These are phyloP conservation scores for Phaeolepiota aurea DNA, from an alignment of 768 basidiomycete species.

Conservation along the genomic window DNA sequence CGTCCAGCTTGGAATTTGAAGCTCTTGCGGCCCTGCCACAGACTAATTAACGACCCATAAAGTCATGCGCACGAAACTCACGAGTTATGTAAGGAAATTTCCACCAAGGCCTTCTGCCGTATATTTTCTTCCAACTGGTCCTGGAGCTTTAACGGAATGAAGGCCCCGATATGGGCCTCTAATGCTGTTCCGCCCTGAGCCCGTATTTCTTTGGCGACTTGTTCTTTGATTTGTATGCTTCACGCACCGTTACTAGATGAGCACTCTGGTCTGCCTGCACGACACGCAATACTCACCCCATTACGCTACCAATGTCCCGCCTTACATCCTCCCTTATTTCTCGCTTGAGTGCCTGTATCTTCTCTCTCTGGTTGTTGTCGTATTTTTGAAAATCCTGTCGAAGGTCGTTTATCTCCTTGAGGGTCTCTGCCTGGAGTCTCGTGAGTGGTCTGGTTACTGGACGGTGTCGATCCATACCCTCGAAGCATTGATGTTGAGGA, in stretches of 20 bases:
- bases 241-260: too few relatives aligned
- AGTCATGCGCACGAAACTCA: slow-evolving; percentile 19
- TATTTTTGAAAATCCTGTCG: too few relatives aligned
- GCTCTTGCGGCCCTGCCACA: slow-evolving; percentile 36
- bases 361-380: too few relatives aligned
- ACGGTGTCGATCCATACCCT: too few relatives aligned
- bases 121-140: slow-evolving; percentile 36
- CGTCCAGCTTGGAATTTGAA: slow-evolving; percentile 34
- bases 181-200: slow-evolving; percentile 38
- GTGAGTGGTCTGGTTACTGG: too few relatives aligned
- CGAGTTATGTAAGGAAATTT: slow-evolving; percentile 44
- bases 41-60: not conserved
- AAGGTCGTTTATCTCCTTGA: too few relatives aligned
- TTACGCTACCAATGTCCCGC: not conserved
- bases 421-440: too few relatives aligned
- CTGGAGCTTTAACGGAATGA: slow-evolving; percentile 38
- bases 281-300: slow-evolving; percentile 3
- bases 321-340: not conserved
- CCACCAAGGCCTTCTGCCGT: slow-evolving; percentile 32
- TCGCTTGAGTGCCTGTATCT: too few relatives aligned
- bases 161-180: slow-evolving; percentile 35
- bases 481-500: not conserved
- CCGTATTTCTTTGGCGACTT: slow-evolving; percentile 30
- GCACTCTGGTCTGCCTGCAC: too few relatives aligned
- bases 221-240: slow-evolving; percentile 20